Base-by-base conservation (phyloP, 441 rosid genomes). In the Gossypium gossypioides region DNA sequence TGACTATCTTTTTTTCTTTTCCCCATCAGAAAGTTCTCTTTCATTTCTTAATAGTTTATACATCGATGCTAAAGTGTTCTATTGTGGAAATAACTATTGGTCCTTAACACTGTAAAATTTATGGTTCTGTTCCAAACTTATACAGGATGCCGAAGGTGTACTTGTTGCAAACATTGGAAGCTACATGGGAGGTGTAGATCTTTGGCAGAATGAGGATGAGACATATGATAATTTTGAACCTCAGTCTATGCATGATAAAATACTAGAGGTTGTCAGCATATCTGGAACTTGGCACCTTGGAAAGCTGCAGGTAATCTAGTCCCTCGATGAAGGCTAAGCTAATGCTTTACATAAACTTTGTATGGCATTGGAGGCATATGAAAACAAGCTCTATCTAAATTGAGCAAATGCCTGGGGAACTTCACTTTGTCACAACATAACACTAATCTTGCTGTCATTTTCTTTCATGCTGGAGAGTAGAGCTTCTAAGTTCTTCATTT, bases 251-350 rank as follows among this genome's bases (percentile, higher is more conserved):
- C 99, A 92, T 68, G 99, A 92, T 82, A 92, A 91, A 82, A 64
- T 91, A 71, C 86, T 95, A 22, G 97, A 95, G 78, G 98, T 95
- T 54, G 97, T 92, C 73, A 92, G 98, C 84, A 91, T 95, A 77
- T 95, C 97, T 67, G 99, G 98, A 62, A 89, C 96, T 25, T 95
- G 98, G 99, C 99, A 95, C 77, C 98, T 92, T 72, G 99, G 99
- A 72, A 92, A 82, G 83, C 97, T 95, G 80, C 99, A 95, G 98
- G 98, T 91, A 78, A 73, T 57, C 25, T 74, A 9, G 52, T 72
- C 72, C 25, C 51, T 68, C 1, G 60, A 50, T 27, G 25, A 24
- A 27, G 46, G 27, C 13, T 27, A 5, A 37, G 71, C 42, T 32
- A 60, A 58, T 55, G n/a, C 48, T 55, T 74, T 65, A 67, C 15